A percentile compares a stretch with the other conserved stretches of the same genome.
phyloP scores from a whole-genome alignment of 345 rosid genomes.

The Heritiera littoralis region DNA sequence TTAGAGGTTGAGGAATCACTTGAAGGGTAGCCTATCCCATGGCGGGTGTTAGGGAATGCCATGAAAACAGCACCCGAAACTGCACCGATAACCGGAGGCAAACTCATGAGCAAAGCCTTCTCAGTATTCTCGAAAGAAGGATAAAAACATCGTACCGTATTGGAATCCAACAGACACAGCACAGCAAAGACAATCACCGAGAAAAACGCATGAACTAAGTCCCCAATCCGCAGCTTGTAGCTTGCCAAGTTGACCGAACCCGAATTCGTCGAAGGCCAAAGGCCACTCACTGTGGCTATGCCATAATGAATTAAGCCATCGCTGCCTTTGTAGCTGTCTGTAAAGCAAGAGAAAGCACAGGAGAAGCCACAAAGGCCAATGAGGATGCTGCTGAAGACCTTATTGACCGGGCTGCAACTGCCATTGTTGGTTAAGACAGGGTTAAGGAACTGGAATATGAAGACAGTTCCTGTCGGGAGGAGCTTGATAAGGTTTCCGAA shows the following conservation, averaged over 20 bases:
- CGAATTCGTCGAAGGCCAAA: slow-evolving; percentile 52
- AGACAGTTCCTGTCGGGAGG: slow-evolving; percentile 90
- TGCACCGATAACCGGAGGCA: slow-evolving; percentile 68
- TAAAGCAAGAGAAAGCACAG: slow-evolving; percentile 67
- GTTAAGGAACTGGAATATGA: slow-evolving; percentile 75
- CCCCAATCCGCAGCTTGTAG: slow-evolving; percentile 55
- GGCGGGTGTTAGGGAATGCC: slow-evolving; percentile 69
- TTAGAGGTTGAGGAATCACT: neutral
- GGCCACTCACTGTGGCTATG: slow-evolving; percentile 55
- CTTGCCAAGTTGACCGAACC: slow-evolving; percentile 45
- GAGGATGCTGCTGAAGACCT: slow-evolving; percentile 54
- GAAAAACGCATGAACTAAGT: slow-evolving; percentile 64
- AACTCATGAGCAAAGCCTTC: slow-evolving; percentile 53
- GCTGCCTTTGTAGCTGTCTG: slow-evolving; percentile 60
- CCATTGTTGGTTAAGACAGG: slow-evolving; percentile 78
- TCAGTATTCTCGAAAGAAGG: slow-evolving; percentile 44
- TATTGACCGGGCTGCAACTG: slow-evolving; percentile 49
- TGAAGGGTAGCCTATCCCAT: slow-evolving; percentile 78
- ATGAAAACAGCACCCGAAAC: slow-evolving; percentile 50
- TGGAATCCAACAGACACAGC: slow-evolving; percentile 56
- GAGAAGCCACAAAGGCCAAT: slow-evolving; percentile 64
- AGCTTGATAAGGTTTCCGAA: slow-evolving; percentile 73
- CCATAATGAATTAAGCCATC: slow-evolving; percentile 61
- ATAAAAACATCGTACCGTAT: slow-evolving; percentile 66
- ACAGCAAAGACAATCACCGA: slow-evolving; percentile 54